Base-by-base conservation (phyloP, 2,329 filamentous ascomycete species). In the Dendryphion nanum region DNA sequence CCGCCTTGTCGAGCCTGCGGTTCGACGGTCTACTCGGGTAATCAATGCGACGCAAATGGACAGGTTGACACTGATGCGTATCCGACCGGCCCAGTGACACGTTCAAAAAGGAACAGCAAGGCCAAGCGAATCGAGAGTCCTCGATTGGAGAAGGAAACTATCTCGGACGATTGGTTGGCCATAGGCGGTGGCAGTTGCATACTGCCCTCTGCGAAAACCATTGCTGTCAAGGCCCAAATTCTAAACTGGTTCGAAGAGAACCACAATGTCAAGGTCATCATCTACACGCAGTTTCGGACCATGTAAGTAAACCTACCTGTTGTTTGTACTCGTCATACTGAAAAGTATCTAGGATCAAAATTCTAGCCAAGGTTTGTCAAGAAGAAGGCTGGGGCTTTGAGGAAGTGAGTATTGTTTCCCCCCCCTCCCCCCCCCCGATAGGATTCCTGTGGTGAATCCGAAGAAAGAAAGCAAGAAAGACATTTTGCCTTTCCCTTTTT, bases 251-350 rank as follows among this genome's bases (percentile, higher is more conserved):
- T 66, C 1, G 40, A 60, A 1, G 65, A 75, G 10, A 69, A 74
- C 4, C 64, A 67, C 0, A 35, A 64, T 0, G 70, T 71, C 28
- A 83, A 84, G 57, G 72, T 82, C 31, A 77, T 77, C 40, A 61
- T 83, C 31, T 84, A 81, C 46, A 78, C 74, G 0, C 78, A 83
- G 47, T 84, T 79, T 42, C 57, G 76, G 2, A 61, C 70, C 3
- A 74, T 81, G 48, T 62, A 43, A 50, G 55, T 45, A 1, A 15
- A 61, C 83, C 31, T 84, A 81, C 46, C 77, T 74, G 0, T 78
- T 83, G 47, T 84, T 79, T 42, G 57, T 76, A 2, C 61, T 69
- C 3, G 74, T 81, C 48, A 61, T 42, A 50, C 54, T 45, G 1
- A 15, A 23, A 57, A 38, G 8, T 12, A 4, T 10, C 12, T 5